These are phyloP conservation scores for Mortierella sp. DNA, from an alignment of 371 early-diverging fungal genomes.

Conservation along the genomic window DNA sequence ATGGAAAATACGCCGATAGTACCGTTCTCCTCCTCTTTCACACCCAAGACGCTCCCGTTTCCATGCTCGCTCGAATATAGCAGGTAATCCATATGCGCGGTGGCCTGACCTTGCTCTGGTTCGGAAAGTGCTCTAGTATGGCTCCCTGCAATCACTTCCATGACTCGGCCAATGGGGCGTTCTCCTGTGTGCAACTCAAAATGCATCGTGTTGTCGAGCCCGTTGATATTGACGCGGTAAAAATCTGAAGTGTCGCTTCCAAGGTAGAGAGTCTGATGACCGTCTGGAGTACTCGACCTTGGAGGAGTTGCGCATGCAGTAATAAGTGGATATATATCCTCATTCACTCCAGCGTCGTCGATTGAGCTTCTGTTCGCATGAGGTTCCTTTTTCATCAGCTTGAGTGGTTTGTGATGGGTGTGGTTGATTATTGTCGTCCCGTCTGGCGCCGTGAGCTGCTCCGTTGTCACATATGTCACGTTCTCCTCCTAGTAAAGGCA, in stretches of 20 bases:
- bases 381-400: slow-evolving; percentile 25
- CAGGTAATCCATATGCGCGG: slow-evolving; percentile 37
- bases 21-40: slow-evolving; percentile 37
- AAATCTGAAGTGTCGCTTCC: slow-evolving; percentile 48
- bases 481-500: slow-evolving; percentile 41
- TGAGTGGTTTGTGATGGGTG: slow-evolving; percentile 24
- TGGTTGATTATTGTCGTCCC: slow-evolving; percentile 14
- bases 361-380: background rate
- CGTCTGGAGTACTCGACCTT: background rate
- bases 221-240: slow-evolving; percentile 36
- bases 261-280: slow-evolving; percentile 45
- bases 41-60: slow-evolving; percentile 34
- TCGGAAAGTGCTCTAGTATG: background rate
- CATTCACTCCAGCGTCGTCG: background rate
- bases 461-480: slow-evolving; percentile 36
- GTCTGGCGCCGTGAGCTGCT: background rate
- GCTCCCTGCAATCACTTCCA: slow-evolving; percentile 33
- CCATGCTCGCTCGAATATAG: slow-evolving; percentile 49
- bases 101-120: slow-evolving; percentile 8
- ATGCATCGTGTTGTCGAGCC: slow-evolving; percentile 28
- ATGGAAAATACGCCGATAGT: slow-evolving; percentile 38
- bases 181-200: slow-evolving; percentile 48
- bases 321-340: slow-evolving; percentile 28
- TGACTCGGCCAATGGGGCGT: slow-evolving; percentile 33
- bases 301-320: slow-evolving; percentile 46